Base-by-base conservation (phyloP, 768 basidiomycete species). In the Guyanaporus albipodus region DNA sequence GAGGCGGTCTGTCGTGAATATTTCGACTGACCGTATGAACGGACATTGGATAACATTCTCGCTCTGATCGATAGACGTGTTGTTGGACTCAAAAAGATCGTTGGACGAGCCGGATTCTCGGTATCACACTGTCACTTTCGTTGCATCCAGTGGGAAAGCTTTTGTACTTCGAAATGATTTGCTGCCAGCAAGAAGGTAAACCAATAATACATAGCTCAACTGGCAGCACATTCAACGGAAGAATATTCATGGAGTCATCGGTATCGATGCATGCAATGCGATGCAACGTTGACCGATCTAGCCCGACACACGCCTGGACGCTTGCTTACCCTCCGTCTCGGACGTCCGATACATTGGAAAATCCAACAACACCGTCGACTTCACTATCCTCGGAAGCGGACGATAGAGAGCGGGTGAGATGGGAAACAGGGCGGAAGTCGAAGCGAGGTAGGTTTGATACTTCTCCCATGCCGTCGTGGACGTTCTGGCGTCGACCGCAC, bases 1-100 rank as follows among this genome's bases (percentile, higher is more conserved):
- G 51, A 55, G 32, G 42, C 32, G 40, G 6, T 3, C n/a, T 65
- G 31, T 52, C 59, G 47, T 59, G 35, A 49, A 14, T 26, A n/a
- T n/a, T n/a, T n/a, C n/a, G n/a, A n/a, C n/a, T n/a, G n/a, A n/a
- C n/a, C n/a, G n/a, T n/a, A n/a, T n/a, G n/a, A n/a, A n/a, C n/a
- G n/a, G n/a, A n/a, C n/a, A n/a, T n/a, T n/a, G n/a, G n/a, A n/a
- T n/a, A n/a, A n/a, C n/a, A n/a, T n/a, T n/a, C n/a, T n/a, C n/a
- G n/a, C n/a, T n/a, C n/a, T n/a, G n/a, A n/a, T n/a, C n/a, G n/a
- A n/a, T n/a, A n/a, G n/a, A n/a, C n/a, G n/a, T n/a, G n/a, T n/a
- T n/a, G n/a, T n/a, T n/a, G n/a, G n/a, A n/a, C n/a, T n/a, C n/a
- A n/a, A n/a, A n/a, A n/a, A n/a, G n/a, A n/a, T n/a, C n/a, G n/a